Conservation (phyloP, 345 rosid genomes). For the Mercurialis annua region DNA sequence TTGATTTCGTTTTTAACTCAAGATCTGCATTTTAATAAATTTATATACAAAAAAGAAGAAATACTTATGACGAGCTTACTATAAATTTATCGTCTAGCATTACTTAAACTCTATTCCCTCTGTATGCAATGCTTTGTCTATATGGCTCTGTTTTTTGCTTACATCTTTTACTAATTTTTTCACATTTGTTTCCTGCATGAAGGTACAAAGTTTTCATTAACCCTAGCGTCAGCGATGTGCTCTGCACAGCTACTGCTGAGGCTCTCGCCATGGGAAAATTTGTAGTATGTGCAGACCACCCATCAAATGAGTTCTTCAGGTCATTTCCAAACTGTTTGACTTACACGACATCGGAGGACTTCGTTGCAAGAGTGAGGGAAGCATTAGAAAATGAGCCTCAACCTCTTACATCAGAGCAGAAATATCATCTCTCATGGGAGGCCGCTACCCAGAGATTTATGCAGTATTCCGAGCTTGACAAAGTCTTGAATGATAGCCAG, state of each 20-base stretch:
- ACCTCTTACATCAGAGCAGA: conserved; percentile 80
- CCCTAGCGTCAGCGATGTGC: conserved; percentile 93
- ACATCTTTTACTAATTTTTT: neutral
- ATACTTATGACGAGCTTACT: neutral
- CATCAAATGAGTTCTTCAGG: conserved; percentile 93
- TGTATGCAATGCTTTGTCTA: neutral
- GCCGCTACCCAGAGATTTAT: conserved; percentile 93
- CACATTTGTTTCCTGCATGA: conserved; percentile 27
- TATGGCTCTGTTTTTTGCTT: neutral
- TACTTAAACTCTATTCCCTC: neutral
- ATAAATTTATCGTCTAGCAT: neutral
- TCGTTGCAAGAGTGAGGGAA: conserved; percentile 74
- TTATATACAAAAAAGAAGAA: too few species aligned
- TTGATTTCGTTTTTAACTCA: neutral
- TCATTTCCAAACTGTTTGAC: conserved; percentile 94
- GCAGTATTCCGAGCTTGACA: conserved; percentile 77
- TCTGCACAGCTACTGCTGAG: conserved; percentile 98
- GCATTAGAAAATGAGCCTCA: conserved; percentile 82
- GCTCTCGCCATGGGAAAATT: conserved; percentile 99
- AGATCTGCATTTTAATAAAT: neutral
- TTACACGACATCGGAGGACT: conserved; percentile 82
- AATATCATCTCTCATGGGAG: conserved; percentile 87
- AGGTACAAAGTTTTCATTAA: conserved; percentile 99
- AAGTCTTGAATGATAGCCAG: conserved; percentile 36
- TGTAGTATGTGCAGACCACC: conserved; percentile 95